These are phyloP conservation scores for Saksenaea oblongispora DNA, from an alignment of 371 early-diverging fungal species.

Conservation along the genomic window DNA sequence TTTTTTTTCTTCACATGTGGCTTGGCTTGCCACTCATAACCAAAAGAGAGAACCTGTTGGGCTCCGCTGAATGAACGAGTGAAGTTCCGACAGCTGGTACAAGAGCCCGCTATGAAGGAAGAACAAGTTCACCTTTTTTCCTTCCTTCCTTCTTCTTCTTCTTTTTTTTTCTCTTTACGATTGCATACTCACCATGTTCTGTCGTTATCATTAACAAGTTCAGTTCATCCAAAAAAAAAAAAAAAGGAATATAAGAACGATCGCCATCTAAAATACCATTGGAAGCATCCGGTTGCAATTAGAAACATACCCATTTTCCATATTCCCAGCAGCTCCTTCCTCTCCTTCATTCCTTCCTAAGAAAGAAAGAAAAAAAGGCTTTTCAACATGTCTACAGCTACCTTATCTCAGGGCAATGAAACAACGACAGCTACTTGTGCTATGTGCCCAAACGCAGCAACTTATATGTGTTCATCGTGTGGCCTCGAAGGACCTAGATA, in stretches of 20 bases:
- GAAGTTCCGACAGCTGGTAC: not conserved
- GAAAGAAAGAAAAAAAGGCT: not conserved
- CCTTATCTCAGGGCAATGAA: not conserved
- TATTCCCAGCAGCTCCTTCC: not conserved
- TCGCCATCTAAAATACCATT: not conserved
- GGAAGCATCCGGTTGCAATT: not conserved
- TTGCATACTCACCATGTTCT: not conserved
- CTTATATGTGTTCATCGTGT: constrained; percentile 66
- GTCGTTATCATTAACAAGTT: not conserved
- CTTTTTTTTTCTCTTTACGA: too few species aligned
- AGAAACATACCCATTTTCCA: not conserved
- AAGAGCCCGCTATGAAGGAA: not conserved
- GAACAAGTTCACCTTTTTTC: not conserved
- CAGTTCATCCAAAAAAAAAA: not conserved
- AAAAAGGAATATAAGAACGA: not conserved
- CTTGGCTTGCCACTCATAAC: not conserved
- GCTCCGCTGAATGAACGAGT: not conserved
- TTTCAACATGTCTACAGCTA: not conserved
- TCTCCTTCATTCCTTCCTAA: not conserved
- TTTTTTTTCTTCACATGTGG: not conserved
- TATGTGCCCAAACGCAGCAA: constrained; percentile 51
- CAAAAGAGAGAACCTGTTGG: not conserved
- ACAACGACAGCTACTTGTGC: constrained; percentile 16
- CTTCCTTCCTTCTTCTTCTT: not conserved
- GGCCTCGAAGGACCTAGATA: constrained; percentile 56